Base-by-base conservation (phyloP, 345 rosid species). In the Dovyalis caffra region DNA sequence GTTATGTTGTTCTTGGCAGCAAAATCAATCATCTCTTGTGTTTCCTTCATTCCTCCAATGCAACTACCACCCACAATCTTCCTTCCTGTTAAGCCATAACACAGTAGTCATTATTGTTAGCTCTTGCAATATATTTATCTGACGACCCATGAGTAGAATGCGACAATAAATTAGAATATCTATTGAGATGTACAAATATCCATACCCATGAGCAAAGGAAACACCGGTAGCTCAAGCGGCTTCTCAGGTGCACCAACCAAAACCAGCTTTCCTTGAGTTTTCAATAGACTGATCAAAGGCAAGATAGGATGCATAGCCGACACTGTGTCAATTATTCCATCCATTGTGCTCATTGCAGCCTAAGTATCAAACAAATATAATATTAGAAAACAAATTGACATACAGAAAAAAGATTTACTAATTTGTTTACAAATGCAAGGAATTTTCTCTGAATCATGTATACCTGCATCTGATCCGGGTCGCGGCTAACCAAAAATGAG, bases 21-120 rank as follows among this genome's bases (percentile, higher is more conserved):
- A 34, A 70, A 70, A 33, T 70, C 64, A 33, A 57, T 21, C 74
- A 70, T 70, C 20, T 70, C 65, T 15, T 57, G 65, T 31, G 73
- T 70, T 37, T 70, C 74, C 49, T 70, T 57, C 53, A 70, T 70
- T 8, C 74, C 51, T 32, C 65, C 53, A 4, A 35, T 35, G 45
- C 47, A 14, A 23, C 74, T 70, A 0, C 74, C 74, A 3, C 49
- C 49, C 20, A 70, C 64, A 1, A 70, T 23, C 45, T 70, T 70
- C 25, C 74, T 34, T 26, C 65, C 74, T 70, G 51, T 70, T 4
- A 47, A 43, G 47, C 47, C 47, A 40, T 40, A 12, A 12, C 15
- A 40, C 2, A 4, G 5, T 3, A 40, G 5, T 12, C 15, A 43
- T 43, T 43, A 14, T 3, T 2, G 9, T 6, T 35, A 35, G 9